These are phyloP conservation scores for Acer saccharum DNA, from an alignment of 345 rosid genomes.

Conservation along the genomic window DNA sequence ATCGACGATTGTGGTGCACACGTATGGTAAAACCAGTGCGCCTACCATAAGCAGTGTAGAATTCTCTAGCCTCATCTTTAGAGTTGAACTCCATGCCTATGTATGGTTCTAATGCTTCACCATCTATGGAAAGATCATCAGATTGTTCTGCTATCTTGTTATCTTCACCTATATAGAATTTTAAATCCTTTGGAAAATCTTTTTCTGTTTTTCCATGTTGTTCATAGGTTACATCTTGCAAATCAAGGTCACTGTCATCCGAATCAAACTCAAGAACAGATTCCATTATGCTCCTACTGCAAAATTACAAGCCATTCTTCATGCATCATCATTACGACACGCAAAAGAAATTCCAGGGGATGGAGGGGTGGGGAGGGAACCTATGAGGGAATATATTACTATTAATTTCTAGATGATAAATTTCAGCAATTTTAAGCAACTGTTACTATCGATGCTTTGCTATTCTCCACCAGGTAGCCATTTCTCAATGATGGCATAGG, in stretches of 20 bases:
- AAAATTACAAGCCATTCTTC: slow-evolving; percentile 11
- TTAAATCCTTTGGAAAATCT: slow-evolving; percentile 10
- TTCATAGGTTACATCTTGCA: slow-evolving; percentile 23
- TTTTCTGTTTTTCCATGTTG: slow-evolving; percentile 4
- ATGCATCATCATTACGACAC: not conserved
- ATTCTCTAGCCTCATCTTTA: slow-evolving; percentile 17
- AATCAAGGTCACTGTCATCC: slow-evolving; percentile 25
- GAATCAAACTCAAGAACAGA: slow-evolving; percentile 20
- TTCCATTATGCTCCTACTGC: slow-evolving; percentile 24
- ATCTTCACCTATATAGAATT: slow-evolving; percentile 5
- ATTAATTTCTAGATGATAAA: not conserved
- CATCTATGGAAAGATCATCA: not conserved
- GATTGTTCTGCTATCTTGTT: not conserved
- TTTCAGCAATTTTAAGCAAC: too few species aligned
- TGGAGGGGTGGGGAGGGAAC: not conserved
- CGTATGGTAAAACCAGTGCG: slow-evolving; percentile 19
- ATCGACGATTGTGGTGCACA: slow-evolving; percentile 18
- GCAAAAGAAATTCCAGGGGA: not conserved
- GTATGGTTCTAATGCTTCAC: slow-evolving; percentile 10
- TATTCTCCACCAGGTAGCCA: not conserved
- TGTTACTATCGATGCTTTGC: not conserved
- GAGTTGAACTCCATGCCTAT: slow-evolving; percentile 17
- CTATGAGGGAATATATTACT: not conserved
- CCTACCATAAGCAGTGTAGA: slow-evolving; percentile 18
- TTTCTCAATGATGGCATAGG: not conserved